These are phyloP conservation scores for Cystobasidium onofrii DNA, from an alignment of 768 basidiomycete species.

Conservation along the genomic window DNA sequence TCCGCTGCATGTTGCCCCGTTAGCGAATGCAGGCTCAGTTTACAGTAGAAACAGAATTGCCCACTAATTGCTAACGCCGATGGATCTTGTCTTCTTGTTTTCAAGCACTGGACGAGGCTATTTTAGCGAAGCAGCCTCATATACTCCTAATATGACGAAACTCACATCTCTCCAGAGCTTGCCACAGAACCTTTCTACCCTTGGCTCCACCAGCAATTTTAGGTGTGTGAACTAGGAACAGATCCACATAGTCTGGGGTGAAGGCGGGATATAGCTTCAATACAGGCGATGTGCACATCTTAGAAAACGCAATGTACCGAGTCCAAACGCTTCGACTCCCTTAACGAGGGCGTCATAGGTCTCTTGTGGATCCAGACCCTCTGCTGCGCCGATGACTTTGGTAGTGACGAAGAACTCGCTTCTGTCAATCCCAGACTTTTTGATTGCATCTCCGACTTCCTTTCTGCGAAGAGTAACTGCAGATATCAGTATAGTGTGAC, in stretches of 20 bases:
- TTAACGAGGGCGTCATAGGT: slow-evolving; percentile 1
- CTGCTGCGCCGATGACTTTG: slow-evolving; percentile 6
- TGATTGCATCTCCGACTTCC: slow-evolving; percentile 22
- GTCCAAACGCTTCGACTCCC: slow-evolving; percentile 19
- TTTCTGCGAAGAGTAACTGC: background rate
- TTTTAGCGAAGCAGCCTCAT: too few species aligned
- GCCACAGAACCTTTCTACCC: slow-evolving; percentile 48
- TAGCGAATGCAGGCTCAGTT: too few species aligned
- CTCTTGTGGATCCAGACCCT: background rate
- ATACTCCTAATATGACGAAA: background rate
- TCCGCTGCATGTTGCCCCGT: slow-evolving; percentile 32
- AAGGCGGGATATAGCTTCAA: too few species aligned
- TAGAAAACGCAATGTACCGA: background rate
- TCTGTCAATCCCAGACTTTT: background rate
- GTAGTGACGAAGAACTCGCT: slow-evolving; percentile 29
- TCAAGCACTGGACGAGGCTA: slow-evolving; percentile 51
- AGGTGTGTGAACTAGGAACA: slow-evolving; percentile 30
- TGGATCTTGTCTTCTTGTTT: slow-evolving; percentile 67
- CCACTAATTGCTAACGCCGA: slow-evolving; percentile 64
- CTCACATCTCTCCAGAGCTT: slow-evolving; percentile 56
- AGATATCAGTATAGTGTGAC: background rate
- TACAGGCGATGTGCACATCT: too few species aligned
- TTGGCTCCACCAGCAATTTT: slow-evolving; percentile 15
- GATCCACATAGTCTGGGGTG: slow-evolving; percentile 28
- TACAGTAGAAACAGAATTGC: too few species aligned